Base-by-base conservation (phyloP, 768 basidiomycete genomes). In the Macrolepiota dolichaula region DNA sequence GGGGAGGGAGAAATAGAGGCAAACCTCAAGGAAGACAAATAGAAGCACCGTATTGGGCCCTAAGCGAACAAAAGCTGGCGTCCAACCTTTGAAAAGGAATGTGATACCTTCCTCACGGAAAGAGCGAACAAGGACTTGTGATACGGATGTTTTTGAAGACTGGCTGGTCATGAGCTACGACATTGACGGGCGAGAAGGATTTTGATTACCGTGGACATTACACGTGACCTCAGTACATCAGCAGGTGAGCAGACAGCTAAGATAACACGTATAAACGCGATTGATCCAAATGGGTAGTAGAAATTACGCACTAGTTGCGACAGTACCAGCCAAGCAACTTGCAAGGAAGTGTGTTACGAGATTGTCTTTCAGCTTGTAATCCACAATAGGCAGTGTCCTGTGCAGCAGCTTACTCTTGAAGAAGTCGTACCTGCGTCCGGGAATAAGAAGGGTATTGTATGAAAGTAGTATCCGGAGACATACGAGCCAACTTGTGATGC, bases 41-140 rank as follows among this genome's bases (percentile, higher is more conserved):
- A 94, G 82, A 4, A 94, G 76, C 36, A 94, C 79, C 1, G 92
- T 94, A 70, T 93, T 92, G 1, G 92, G 92, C 29, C 88, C 91
- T 46, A 94, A 74, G 51, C 92, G 86, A 66, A 89, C 84, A 73
- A 92, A 94, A 7, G 92, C 89, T 2, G 92, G 92, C 17, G 90
- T 90, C 92, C 92, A 94, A 36, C 92, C 92, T 71, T 91, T 93
- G 74, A 94, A 91, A 57, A 94, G 76, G 70, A 94, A 93, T 62
- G 79, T 77, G 10, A 85, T 80, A 0, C 92, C 92, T 77, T 94
- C 92, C 66, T 87, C 79, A 42, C 80, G 81, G 37, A 92, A 73
- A 3, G 91, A 90, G 46, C 71, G 77, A 29, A 72, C 75, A 12
- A 92, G 71, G 29, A 92, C 78, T 57, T 82, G 77, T 22, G 83